A percentile compares a stretch with the other conserved stretches of the same genome.
Evolutionary conservation across 2,329 filamentous ascomycete genomes (phyloP).

Genomic region (Xylariomycetidae sp.): DNA sequence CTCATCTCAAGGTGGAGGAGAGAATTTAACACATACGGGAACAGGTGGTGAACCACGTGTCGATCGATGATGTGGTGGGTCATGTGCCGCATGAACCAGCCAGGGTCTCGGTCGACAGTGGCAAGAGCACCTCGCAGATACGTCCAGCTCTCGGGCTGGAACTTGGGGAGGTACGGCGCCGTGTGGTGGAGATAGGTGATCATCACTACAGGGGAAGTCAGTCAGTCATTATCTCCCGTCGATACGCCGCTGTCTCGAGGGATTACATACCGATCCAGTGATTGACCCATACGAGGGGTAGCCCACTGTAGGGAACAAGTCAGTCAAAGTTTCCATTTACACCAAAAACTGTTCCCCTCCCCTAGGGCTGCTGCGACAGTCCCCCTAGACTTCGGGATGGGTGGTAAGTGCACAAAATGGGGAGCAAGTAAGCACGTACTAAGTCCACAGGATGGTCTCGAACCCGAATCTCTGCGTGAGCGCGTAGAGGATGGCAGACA

Average conservation of each 20-base stretch:
- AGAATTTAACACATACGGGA: constrained; percentile 38
- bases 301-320: too few species aligned
- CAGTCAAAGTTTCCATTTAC: too few species aligned
- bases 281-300: constrained; percentile 66
- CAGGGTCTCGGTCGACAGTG: constrained; percentile 59
- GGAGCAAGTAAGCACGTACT: too few species aligned
- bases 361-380: too few species aligned
- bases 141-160: constrained; percentile 52
- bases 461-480: constrained; percentile 48
- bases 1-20: not conserved
- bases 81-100: constrained; percentile 56
- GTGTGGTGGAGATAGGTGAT: constrained; percentile 74
- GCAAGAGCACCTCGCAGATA: constrained; percentile 56
- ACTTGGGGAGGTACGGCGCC: constrained; percentile 39
- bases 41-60: constrained; percentile 60
- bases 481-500: constrained; percentile 46
- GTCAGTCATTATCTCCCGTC: not conserved
- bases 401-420: too few species aligned
- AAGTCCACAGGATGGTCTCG: constrained; percentile 52
- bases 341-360: too few species aligned
- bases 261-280: constrained; percentile 58
- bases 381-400: too few species aligned
- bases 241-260: constrained; percentile 1
- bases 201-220: constrained; percentile 43
- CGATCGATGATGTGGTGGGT: constrained; percentile 63